Percentiles rank a stretch among this genome's conserved stretches.
These are phyloP conservation scores for Croton laevigatus DNA, from an alignment of 441 rosid genomes.

Conservation along the genomic window DNA sequence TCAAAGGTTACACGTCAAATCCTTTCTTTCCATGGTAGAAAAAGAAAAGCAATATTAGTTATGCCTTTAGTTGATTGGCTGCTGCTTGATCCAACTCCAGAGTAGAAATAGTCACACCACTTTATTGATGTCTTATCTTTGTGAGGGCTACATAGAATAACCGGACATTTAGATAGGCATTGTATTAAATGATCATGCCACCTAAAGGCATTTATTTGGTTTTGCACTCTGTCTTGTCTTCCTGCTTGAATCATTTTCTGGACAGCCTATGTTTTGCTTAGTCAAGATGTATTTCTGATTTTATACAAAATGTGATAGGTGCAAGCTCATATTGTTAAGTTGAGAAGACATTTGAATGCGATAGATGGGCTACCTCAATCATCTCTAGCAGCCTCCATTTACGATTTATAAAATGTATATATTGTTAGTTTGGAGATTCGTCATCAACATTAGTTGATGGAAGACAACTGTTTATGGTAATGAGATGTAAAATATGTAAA, in stretches of 20 bases:
- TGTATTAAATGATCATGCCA: conserved; percentile 6
- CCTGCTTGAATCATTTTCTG: conserved; percentile 10
- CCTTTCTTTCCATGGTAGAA: background rate
- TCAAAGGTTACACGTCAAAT: background rate
- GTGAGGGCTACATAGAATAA: background rate
- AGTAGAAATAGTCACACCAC: background rate
- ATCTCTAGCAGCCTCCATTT: conserved; percentile 35
- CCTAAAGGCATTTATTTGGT: conserved; percentile 9
- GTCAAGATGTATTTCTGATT: conserved; percentile 11
- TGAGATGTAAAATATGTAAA: no score
- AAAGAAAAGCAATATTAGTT: background rate
- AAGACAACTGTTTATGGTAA: conserved; percentile 19
- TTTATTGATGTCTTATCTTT: conserved; percentile 3
- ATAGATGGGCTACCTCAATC: conserved; percentile 52
- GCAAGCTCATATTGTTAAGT: conserved; percentile 69
- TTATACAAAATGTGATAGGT: conserved; percentile 45
- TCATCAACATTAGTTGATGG: conserved; percentile 17
- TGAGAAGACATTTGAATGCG: conserved; percentile 56
- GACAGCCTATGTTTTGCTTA: background rate
- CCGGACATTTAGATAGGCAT: conserved; percentile 9
- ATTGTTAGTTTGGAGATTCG: conserved; percentile 4
- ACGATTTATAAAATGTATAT: conserved; percentile 26
- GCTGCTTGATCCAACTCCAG: background rate
- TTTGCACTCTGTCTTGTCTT: conserved; percentile 20
- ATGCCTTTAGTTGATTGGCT: background rate